phyloP scores from a whole-genome alignment of 164 flowering plant genomes.

The Kalanchoe fedtschenkoi region DNA sequence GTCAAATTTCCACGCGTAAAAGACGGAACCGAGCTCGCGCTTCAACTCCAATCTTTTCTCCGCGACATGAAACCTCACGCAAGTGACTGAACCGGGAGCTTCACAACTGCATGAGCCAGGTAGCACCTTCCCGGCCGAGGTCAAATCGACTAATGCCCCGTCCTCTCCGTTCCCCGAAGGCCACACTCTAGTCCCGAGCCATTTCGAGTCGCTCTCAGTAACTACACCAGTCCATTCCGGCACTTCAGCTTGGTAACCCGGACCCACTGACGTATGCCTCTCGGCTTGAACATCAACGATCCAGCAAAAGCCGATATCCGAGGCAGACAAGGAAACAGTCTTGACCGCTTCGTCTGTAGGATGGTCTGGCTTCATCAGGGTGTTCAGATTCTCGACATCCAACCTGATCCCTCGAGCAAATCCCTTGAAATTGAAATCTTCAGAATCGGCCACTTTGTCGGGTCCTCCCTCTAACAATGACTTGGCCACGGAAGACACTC shows the following conservation, averaged over 20 bases:
- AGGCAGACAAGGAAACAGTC: slow-evolving; percentile 1
- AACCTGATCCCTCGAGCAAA: slow-evolving; percentile 1
- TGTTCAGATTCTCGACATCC: slow-evolving; percentile 7
- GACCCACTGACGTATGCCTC: slow-evolving; percentile 18
- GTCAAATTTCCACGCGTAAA: slow-evolving; percentile 26
- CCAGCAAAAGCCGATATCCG: not conserved
- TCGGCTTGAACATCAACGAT: not conserved
- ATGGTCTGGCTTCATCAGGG: too few relatives aligned
- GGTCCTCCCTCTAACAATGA: slow-evolving; percentile 10
- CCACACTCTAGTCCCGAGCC: slow-evolving; percentile 33
- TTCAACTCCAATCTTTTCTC: slow-evolving; percentile 31
- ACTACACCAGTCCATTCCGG: slow-evolving; percentile 31
- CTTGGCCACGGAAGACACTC: slow-evolving; percentile 10
- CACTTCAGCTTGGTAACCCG: slow-evolving; percentile 27
- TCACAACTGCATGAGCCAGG: slow-evolving; percentile 20
- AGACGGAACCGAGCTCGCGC: slow-evolving; percentile 25
- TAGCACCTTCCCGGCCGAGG: slow-evolving; percentile 26
- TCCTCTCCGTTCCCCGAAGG: slow-evolving; percentile 11
- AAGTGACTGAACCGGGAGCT: slow-evolving; percentile 28
- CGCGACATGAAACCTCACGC: slow-evolving; percentile 36
- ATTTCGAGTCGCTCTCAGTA: slow-evolving; percentile 27
- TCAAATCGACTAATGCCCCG: not conserved
- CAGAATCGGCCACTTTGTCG: slow-evolving; percentile 14
- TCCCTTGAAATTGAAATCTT: slow-evolving; percentile 11
- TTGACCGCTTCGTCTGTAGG: not conserved